Conservation (phyloP, 352 stramenopile species). For the Paralagenidium karlingii region DNA sequence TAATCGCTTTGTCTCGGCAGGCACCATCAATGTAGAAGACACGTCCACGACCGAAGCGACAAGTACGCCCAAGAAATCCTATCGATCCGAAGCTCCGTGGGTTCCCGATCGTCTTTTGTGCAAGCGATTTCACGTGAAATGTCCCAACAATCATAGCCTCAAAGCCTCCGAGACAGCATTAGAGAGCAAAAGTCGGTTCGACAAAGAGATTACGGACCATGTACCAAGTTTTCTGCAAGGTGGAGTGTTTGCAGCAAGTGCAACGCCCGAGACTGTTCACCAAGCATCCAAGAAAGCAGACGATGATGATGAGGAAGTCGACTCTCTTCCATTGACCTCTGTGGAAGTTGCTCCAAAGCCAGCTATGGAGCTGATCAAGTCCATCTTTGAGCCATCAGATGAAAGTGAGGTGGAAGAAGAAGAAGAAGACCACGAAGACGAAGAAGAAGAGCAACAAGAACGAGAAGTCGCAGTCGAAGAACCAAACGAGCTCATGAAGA, state of each 20-base stretch:
- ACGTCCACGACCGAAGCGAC: slow-evolving; percentile 9
- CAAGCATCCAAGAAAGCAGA: not conserved
- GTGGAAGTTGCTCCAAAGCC: slow-evolving; percentile 27
- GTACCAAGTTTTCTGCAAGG: not conserved
- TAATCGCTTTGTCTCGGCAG: slow-evolving; percentile 63
- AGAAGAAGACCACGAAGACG: slow-evolving; percentile 13
- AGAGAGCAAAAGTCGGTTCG: not conserved
- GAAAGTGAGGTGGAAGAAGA: slow-evolving; percentile 28
- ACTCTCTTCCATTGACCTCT: slow-evolving; percentile 22
- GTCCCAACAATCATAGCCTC: too few species aligned
- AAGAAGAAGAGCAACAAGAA: slow-evolving; percentile 6
- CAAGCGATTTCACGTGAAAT: slow-evolving; percentile 76
- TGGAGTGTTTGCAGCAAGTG: too few species aligned
- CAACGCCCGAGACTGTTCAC: not conserved
- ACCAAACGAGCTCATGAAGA: not conserved
- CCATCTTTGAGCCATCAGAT: slow-evolving; percentile 74
- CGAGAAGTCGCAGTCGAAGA: slow-evolving; percentile 11
- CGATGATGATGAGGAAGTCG: slow-evolving; percentile 13
- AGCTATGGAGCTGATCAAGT: slow-evolving; percentile 41
- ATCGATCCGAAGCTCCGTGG: slow-evolving; percentile 38
- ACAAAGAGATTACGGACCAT: too few species aligned
- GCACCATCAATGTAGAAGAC: not conserved
- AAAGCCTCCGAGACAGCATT: not conserved
- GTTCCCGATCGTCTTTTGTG: slow-evolving; percentile 56
- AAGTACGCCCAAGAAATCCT: slow-evolving; percentile 18